Conservation (phyloP, 352 stramenopile genomes). For the Phytophthora sansomeana region DNA sequence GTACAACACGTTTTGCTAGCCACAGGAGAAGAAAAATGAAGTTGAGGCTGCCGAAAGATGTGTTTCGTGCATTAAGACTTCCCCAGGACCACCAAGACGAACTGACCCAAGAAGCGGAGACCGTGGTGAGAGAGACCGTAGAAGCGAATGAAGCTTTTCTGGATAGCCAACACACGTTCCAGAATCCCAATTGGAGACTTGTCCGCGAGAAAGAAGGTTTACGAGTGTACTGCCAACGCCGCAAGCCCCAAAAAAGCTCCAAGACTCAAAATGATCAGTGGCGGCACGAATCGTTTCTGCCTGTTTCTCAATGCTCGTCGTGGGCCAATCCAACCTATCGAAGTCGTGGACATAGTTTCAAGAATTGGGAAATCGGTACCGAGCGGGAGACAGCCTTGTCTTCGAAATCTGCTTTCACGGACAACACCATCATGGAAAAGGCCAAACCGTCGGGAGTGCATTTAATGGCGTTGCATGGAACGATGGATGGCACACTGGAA, state of each 20-base stretch:
- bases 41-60: background rate
- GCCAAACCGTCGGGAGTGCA: constrained; percentile 36
- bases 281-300: background rate
- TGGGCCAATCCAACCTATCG: background rate
- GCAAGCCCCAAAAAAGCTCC: background rate
- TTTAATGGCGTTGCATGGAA: constrained; percentile 50
- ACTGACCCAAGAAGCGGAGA: background rate
- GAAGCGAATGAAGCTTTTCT: constrained; percentile 5
- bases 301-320: background rate
- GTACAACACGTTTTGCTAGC: background rate
- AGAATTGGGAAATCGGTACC: background rate
- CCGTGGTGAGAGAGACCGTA: background rate
- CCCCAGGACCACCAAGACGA: background rate
- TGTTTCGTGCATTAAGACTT: background rate
- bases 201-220: background rate
- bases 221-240: constrained; percentile 1
- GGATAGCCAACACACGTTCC: background rate
- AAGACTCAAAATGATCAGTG: background rate
- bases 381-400: background rate
- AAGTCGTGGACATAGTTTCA: background rate
- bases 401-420: constrained; percentile 7
- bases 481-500: constrained; percentile 53
- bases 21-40: background rate
- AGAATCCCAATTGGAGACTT: background rate
- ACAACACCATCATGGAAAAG: constrained; percentile 35